These are phyloP conservation scores for Panaeolus cyanescens DNA, from an alignment of 768 basidiomycete species.

Conservation along the genomic window DNA sequence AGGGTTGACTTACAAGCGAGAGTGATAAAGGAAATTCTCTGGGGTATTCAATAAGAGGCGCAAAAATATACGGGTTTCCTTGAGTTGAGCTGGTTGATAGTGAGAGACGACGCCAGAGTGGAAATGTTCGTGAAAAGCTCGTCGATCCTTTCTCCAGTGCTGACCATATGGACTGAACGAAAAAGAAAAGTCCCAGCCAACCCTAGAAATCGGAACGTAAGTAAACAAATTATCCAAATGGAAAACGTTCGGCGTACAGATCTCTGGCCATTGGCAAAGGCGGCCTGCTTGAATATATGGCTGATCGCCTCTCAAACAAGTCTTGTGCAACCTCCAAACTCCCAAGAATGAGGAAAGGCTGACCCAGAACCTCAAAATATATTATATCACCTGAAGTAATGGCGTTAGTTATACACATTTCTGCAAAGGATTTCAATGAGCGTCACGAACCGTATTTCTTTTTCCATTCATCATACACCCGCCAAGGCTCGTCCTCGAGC, in stretches of 20 bases:
- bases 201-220: not conserved
- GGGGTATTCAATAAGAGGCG: not conserved
- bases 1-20: not conserved
- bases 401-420: conserved; percentile 11
- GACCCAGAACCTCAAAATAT: conserved; percentile 41
- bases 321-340: conserved; percentile 37
- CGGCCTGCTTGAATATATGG: conserved; percentile 50
- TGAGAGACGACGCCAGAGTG: not conserved
- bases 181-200: conserved; percentile 28
- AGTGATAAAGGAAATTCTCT: not conserved
- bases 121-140: not conserved
- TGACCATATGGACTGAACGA: conserved; percentile 29
- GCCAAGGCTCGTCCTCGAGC: not conserved
- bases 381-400: conserved; percentile 43
- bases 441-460: not conserved
- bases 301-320: conserved; percentile 51
- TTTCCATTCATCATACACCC: not conserved
- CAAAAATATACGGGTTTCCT: not conserved
- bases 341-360: conserved; percentile 14
- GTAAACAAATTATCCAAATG: not conserved
- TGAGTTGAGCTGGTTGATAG: not conserved
- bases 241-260: conserved; percentile 27
- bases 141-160: conserved; percentile 6
- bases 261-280: conserved; percentile 39
- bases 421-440: conserved; percentile 49